Percentiles rank a stretch among this genome's conserved stretches.
Evolutionary conservation across 2,329 filamentous ascomycete species (phyloP).

Genomic region (Stromatinia cepivora): DNA sequence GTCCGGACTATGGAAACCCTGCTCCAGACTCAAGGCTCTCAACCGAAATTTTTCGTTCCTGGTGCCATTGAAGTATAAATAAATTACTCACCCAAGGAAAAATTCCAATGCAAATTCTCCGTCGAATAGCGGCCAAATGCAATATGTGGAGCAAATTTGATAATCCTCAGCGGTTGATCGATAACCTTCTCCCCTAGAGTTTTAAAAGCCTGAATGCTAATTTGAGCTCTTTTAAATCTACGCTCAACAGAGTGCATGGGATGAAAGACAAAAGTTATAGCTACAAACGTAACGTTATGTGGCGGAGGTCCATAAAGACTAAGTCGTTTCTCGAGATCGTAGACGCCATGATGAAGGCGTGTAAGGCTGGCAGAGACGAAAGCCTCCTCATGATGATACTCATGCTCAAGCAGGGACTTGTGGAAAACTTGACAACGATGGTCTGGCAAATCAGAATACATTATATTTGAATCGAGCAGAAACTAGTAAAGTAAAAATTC

Average conservation of each 20-base stretch:
- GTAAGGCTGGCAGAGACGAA: constrained; percentile 17
- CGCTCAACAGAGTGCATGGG: constrained; percentile 17
- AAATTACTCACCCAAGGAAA: constrained; percentile 11
- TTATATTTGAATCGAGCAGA: not conserved
- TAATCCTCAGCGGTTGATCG: constrained; percentile 12
- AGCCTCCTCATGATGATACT: constrained; percentile 20
- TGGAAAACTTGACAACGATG: constrained; percentile 16
- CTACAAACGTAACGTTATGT: constrained; percentile 15
- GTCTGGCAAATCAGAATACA: not conserved
- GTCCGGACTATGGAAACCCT: not conserved
- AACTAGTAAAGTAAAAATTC: not conserved
- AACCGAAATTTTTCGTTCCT: not conserved
- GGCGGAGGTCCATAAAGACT: constrained; percentile 7
- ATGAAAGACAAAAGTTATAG: constrained; percentile 19
- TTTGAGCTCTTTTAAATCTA: constrained; percentile 16
- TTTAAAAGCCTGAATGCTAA: constrained; percentile 15
- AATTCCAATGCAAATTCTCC: constrained; percentile 20
- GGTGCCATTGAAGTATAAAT: not conserved
- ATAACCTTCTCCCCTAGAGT: constrained; percentile 8
- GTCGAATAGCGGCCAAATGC: constrained; percentile 20
- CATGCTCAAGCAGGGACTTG: constrained; percentile 17
- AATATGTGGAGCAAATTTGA: constrained; percentile 21
- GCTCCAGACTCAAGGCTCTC: not conserved
- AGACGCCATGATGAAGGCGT: constrained; percentile 19
- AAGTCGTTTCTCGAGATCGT: constrained; percentile 12